Evolutionary conservation across 1,139 yeast species (phyloP).

Genomic region (Sugiyamaella japonica): DNA sequence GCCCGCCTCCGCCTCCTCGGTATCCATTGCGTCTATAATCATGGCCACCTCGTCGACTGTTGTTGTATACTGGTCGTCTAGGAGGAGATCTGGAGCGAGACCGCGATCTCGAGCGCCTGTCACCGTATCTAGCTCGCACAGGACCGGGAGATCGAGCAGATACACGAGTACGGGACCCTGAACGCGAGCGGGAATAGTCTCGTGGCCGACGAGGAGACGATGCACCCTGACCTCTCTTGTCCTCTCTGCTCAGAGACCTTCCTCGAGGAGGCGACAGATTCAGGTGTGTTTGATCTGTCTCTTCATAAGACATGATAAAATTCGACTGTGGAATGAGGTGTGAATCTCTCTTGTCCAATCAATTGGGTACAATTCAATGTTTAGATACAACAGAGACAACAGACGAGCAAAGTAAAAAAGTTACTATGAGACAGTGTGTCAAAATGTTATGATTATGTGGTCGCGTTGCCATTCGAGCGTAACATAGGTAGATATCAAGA

Average conservation of each 20-base stretch:
- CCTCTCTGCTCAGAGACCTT: constrained; percentile 10
- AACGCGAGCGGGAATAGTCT: not conserved
- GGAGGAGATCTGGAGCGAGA: constrained; percentile 20
- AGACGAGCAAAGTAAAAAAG: too few species aligned
- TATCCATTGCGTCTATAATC: constrained; percentile 7
- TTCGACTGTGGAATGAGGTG: too few species aligned
- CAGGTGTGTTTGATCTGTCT: not conserved
- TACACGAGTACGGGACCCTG: constrained; percentile 1
- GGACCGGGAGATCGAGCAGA: constrained; percentile 1
- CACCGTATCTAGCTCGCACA: not conserved
- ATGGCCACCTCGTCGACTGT: not conserved
- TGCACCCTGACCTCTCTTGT: not conserved
- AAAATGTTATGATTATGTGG: not conserved
- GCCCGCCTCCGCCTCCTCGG: not conserved
- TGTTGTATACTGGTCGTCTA: not conserved
- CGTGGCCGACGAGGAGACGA: not conserved
- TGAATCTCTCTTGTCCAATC: too few species aligned
- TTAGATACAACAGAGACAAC: too few species aligned
- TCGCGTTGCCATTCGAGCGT: too few species aligned
- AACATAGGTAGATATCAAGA: too few species aligned
- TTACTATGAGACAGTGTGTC: too few species aligned
- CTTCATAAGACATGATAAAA: constrained; percentile 7
- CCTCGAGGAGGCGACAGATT: constrained; percentile 3
- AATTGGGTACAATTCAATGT: too few species aligned
- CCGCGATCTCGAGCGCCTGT: constrained; percentile 21